Evolutionary conservation across 345 rosid species (phyloP), one percentile per base, ranked within the genome.

Genomic region (Melaleuca alternifolia): DNA sequence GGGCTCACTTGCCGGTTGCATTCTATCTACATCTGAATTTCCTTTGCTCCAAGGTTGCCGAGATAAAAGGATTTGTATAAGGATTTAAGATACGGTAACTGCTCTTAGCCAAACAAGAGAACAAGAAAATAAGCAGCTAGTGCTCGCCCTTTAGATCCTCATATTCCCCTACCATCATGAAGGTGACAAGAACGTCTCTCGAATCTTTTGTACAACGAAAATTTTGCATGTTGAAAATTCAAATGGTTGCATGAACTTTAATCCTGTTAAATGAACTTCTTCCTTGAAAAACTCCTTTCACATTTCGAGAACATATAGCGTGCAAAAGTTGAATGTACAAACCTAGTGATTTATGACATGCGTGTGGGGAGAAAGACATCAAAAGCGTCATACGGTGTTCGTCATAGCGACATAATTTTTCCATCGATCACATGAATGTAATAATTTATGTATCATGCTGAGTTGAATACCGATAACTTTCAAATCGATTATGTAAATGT

Each of bases 361-460:
- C 2, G 2, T 33, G 3, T 16, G 10, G 12, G 14, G 41, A 65
- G 30, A 65, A 65, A 14, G 24, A 65, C 44, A 65, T 46, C 5
- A 65, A 65, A 33, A 8, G 21, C 16, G 10, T 1, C 20, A 3
- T 6, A 28, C 2, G 1, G 15, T 6, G 6, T 71, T 71, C 2
- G 8, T 0, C 30, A 16, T 6, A 65, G 10, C 5, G 11, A 0
- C 21, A 0, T 71, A 1, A 0, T 2, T 33, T 71, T 71, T 71
- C 6, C 33, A 71, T 71, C 0, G 24, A 71, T 71, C 12, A 33
- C 11, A 30, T 33, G 0, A 62, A 5, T 62, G 11, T 15, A 5
- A 28, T 62, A 62, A 62, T 5, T 62, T 30, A 28, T n/a, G 1
- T 59, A 2, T 59, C n/a, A 1, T 12, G 13, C n/a, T 12, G 6